phyloP scores from a whole-genome alignment of 2,329 filamentous ascomycete genomes.

The Podosphaera fusca region DNA sequence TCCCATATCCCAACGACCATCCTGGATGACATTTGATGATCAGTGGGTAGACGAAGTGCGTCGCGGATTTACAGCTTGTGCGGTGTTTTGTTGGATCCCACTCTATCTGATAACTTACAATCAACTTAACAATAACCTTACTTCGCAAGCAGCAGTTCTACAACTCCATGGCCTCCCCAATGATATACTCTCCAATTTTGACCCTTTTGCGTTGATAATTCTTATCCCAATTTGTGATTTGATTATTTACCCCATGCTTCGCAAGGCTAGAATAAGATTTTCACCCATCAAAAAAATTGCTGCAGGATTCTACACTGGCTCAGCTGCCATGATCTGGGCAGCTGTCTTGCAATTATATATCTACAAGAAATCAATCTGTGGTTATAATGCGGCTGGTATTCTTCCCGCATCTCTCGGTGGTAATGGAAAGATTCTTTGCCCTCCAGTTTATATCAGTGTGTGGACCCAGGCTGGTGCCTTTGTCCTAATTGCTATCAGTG shows the following conservation, averaged over 20 bases:
- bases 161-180: slow-evolving; percentile 48
- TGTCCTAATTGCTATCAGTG: slow-evolving; percentile 29
- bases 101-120: slow-evolving; percentile 32
- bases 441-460: slow-evolving; percentile 39
- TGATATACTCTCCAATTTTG: slow-evolving; percentile 53
- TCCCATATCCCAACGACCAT: slow-evolving; percentile 29
- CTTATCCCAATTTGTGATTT: slow-evolving; percentile 50
- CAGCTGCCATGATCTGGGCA: slow-evolving; percentile 35
- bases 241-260: slow-evolving; percentile 44
- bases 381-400: slow-evolving; percentile 26
- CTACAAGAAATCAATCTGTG: slow-evolving; percentile 39
- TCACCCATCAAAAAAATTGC: slow-evolving; percentile 58
- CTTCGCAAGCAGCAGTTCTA: slow-evolving; percentile 43
- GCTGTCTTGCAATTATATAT: slow-evolving; percentile 36
- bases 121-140: slow-evolving; percentile 36
- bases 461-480: slow-evolving; percentile 27
- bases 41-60: slow-evolving; percentile 60
- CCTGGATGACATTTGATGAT: slow-evolving; percentile 67
- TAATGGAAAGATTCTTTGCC: slow-evolving; percentile 23
- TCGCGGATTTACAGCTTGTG: slow-evolving; percentile 45
- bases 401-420: slow-evolving; percentile 7
- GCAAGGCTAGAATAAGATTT: slow-evolving; percentile 39
- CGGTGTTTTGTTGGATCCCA: slow-evolving; percentile 38
- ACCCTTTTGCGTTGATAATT: slow-evolving; percentile 53
- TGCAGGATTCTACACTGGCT: slow-evolving; percentile 41